Percentiles rank a stretch among this genome's conserved stretches.
These are phyloP conservation scores for Melaleuca quinquenervia DNA, from an alignment of 345 rosid genomes.

Conservation along the genomic window DNA sequence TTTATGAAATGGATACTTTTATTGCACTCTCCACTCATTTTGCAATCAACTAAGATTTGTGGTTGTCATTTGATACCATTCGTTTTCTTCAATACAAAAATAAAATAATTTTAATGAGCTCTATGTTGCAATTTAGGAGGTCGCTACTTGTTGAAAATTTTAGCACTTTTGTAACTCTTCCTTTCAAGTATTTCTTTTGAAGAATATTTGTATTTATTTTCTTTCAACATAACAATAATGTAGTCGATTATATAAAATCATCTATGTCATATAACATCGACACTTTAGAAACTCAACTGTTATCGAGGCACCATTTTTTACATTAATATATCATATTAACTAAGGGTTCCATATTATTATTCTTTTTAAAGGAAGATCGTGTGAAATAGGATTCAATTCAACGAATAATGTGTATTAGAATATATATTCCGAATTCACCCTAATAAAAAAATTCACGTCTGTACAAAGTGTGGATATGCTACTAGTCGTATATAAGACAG, in stretches of 20 bases:
- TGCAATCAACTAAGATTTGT: background rate
- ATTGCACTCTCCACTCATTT: background rate
- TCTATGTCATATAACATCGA: background rate
- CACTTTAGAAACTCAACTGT: background rate
- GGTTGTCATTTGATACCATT: background rate
- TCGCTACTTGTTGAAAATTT: too few species aligned
- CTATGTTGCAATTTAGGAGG: background rate
- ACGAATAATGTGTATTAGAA: background rate
- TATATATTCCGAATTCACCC: background rate
- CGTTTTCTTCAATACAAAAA: background rate
- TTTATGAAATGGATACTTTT: too few species aligned
- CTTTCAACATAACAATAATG: background rate
- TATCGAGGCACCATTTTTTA: background rate
- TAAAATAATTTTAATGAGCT: background rate
- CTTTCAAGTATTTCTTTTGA: background rate
- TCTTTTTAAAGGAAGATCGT: background rate
- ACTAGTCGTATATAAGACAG: background rate
- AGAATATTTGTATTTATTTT: background rate
- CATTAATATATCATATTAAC: background rate
- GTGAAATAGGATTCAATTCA: background rate
- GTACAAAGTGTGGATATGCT: background rate
- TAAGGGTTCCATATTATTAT: background rate
- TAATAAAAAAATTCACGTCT: fast-evolving
- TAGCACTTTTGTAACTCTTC: background rate
- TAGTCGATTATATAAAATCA: background rate